These are phyloP conservation scores for Cercospora nicotianae DNA, from an alignment of 2,329 filamentous ascomycete species.

Conservation along the genomic window DNA sequence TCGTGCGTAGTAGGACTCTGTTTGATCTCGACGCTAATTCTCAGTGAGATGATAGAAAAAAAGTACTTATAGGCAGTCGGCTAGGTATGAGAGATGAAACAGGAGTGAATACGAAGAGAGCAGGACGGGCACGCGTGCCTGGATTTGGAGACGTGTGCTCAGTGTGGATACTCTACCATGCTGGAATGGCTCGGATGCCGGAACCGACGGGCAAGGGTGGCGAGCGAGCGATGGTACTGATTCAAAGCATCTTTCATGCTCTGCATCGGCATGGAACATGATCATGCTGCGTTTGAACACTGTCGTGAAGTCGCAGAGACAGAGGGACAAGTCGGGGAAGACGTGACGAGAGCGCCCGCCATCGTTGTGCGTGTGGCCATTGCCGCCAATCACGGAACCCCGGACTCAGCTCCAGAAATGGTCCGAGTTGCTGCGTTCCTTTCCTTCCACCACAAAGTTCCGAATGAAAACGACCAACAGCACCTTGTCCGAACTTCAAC, in stretches of 20 bases:
- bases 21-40: too few relatives aligned
- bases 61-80: neutral
- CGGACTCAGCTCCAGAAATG: neutral
- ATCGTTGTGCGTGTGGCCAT: neutral
- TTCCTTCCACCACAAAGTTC: neutral
- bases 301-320: neutral
- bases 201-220: neutral
- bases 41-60: neutral
- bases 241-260: neutral
- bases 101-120: conserved; percentile 1
- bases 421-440: neutral
- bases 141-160: neutral
- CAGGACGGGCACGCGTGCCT: conserved; percentile 1
- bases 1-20: neutral
- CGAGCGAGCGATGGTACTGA: neutral
- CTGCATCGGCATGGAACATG: neutral
- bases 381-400: neutral
- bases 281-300: neutral
- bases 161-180: conserved; percentile 7
- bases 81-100: neutral
- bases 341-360: neutral
- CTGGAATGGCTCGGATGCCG: conserved; percentile 12
- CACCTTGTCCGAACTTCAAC: neutral
- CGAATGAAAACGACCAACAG: neutral
- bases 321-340: neutral